These are phyloP conservation scores for Ogataea zsoltii DNA, from an alignment of 805 yeast genomes.

Conservation along the genomic window DNA sequence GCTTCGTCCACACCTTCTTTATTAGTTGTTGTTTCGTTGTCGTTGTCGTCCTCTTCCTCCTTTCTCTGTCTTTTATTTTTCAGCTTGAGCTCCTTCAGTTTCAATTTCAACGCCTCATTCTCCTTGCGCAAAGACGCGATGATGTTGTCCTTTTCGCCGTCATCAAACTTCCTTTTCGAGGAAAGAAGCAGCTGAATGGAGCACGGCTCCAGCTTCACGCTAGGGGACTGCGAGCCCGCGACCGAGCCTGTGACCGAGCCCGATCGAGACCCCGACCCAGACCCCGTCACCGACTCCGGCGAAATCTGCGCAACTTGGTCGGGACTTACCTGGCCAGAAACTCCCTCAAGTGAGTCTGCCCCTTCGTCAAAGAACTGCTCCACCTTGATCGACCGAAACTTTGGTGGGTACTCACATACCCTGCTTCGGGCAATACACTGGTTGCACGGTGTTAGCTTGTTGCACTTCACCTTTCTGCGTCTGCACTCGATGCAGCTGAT, in stretches of 20 bases:
- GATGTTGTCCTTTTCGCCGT: slow-evolving; percentile 13
- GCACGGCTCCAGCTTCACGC: too few species aligned
- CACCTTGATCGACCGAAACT: slow-evolving; percentile 45
- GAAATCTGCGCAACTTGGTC: background rate
- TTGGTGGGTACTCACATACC: slow-evolving; percentile 47
- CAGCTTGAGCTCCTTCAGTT: slow-evolving; percentile 28
- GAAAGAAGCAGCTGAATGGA: too few species aligned
- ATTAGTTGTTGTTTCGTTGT: slow-evolving; percentile 2
- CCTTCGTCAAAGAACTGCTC: slow-evolving; percentile 18
- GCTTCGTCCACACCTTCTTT: slow-evolving; percentile 1
- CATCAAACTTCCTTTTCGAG: background rate
- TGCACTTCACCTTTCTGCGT: slow-evolving; percentile 38
- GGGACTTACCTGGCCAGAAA: background rate
- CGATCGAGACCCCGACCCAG: too few species aligned
- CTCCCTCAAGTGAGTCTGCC: background rate
- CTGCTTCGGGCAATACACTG: slow-evolving; percentile 42
- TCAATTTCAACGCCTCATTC: slow-evolving; percentile 31
- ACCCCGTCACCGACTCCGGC: too few species aligned
- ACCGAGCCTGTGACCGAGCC: too few species aligned
- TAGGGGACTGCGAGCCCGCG: too few species aligned
- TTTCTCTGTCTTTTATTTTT: slow-evolving; percentile 22
- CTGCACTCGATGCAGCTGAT: slow-evolving; percentile 37
- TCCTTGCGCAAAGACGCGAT: slow-evolving; percentile 24
- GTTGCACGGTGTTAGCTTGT: slow-evolving; percentile 43
- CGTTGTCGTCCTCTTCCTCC: slow-evolving; percentile 18